Base-by-base conservation (phyloP, 208 protist genomes). In the Leishmania amazonensis region DNA sequence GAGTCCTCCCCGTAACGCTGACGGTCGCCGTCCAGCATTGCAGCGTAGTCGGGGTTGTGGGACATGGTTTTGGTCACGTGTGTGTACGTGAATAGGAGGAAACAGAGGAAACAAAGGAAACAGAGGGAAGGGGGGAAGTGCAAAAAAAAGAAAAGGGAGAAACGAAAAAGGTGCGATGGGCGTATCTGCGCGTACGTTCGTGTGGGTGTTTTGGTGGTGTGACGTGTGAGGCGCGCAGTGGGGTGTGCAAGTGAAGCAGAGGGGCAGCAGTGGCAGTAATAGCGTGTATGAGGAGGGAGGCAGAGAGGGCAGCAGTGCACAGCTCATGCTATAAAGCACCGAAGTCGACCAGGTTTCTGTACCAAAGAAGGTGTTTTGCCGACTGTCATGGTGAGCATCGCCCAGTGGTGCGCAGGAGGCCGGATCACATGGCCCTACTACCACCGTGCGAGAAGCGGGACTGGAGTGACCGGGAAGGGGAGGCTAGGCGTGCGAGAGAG, bases 21-120 rank as follows among this genome's bases (percentile, higher is more conserved):
- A 28, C 45, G n/a, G 35, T 58, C 21, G 21, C 42, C 24, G 24
- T 15, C 1, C 11, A 31, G 1, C 1, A 9, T 3, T 47, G 53
- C 49, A 4, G 11, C 0, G 60, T 17, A 7, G 35, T 17, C 47
- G 3, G 75, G 40, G 51, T 42, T 40, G 3, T 19, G 28, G 1
- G 51, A 71, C 80, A 83, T 83, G 38, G 6, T 64, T 53, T 15
- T 60, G 49, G 28, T 35, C 31, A 45, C 35, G 17, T 40, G 65
- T 9, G 21, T 2, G 45, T 74, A 47, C 24, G 31, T 11, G 45
- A 74, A 71, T 28, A 40, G 1, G 35, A 73, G 40, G 40, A 31
- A 75, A 53, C 0, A 42, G n/a, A 40, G n/a, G 11, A 75, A n/a
- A 58, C 5, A 57, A 57, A 13, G 24, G 70, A 75, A 35, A 35